Evolutionary conservation across 2,329 filamentous ascomycete genomes (phyloP).

Genomic region (Canariomyces notabilis): DNA sequence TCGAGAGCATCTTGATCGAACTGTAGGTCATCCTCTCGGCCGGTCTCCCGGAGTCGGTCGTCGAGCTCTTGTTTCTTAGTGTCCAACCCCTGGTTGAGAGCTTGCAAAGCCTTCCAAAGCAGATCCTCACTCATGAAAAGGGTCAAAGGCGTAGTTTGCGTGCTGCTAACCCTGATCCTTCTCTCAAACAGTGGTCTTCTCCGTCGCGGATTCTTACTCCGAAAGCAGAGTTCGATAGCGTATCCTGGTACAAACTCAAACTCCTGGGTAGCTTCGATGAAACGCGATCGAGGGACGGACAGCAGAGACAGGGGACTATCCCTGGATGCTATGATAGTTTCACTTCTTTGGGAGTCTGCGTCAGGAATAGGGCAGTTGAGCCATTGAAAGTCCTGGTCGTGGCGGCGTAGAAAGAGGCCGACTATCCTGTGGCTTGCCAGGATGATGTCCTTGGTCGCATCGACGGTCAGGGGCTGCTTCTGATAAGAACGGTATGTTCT

Average conservation of each 20-base stretch:
- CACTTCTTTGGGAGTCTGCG: constrained; percentile 32
- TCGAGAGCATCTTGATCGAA: constrained; percentile 42
- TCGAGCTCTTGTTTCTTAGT: constrained; percentile 38
- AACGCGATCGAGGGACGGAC: constrained; percentile 43
- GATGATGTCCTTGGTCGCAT: constrained; percentile 42
- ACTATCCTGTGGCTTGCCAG: constrained; percentile 47
- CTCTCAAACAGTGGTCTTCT: constrained; percentile 35
- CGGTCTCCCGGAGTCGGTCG: constrained; percentile 31
- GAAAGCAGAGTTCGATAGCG: constrained; percentile 41
- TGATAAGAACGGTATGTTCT: constrained; percentile 48
- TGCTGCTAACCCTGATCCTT: constrained; percentile 41
- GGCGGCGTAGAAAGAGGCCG: constrained; percentile 45
- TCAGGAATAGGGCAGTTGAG: constrained; percentile 40
- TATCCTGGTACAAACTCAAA: constrained; percentile 49
- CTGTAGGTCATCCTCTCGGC: constrained; percentile 35
- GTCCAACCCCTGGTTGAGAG: constrained; percentile 38
- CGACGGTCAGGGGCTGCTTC: constrained; percentile 39
- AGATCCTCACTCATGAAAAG: constrained; percentile 42
- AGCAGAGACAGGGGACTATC: constrained; percentile 41
- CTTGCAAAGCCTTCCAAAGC: constrained; percentile 40
- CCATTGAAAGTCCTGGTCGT: constrained; percentile 48
- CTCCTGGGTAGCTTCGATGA: constrained; percentile 39
- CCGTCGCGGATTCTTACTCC: constrained; percentile 36
- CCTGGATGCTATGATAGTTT: constrained; percentile 37
- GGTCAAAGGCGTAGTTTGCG: constrained; percentile 44